Percentiles rank a stretch among this genome's conserved stretches.
phyloP scores from a whole-genome alignment of 2,329 filamentous ascomycete species.

The Zymoseptoria passerinii region DNA sequence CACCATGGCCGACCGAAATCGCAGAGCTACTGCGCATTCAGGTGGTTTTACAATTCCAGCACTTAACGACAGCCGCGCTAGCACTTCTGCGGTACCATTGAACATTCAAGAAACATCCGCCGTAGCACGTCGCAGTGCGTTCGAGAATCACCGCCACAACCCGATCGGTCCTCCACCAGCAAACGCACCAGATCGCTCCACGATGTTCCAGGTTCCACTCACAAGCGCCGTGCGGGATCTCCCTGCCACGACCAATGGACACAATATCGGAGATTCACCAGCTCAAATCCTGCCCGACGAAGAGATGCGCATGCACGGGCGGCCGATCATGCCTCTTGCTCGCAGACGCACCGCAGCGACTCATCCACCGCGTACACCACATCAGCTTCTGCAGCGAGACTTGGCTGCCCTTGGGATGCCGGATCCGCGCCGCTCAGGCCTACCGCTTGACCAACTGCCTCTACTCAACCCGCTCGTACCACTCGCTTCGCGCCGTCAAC shows the following conservation, averaged over 20 bases:
- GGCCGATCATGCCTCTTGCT: neutral
- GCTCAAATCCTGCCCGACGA: neutral
- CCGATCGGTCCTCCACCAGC: neutral
- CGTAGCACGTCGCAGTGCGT: no score
- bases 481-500: neutral
- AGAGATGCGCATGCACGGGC: neutral
- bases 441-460: neutral
- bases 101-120: neutral
- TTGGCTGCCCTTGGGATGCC: neutral
- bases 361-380: no score
- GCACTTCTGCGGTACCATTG: neutral
- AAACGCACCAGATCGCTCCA: neutral
- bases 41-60: neutral
- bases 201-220: neutral
- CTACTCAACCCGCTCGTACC: neutral
- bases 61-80: no score
- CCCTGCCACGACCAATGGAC: no score
- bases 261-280: neutral
- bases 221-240: neutral
- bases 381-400: neutral
- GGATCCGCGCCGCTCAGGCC: neutral
- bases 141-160: neutral
- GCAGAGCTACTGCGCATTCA: neutral
- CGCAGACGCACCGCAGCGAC: neutral
- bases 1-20: neutral